Base-by-base conservation (phyloP, 192 early-diverging fungal species). In the Coemansia sp. region DNA sequence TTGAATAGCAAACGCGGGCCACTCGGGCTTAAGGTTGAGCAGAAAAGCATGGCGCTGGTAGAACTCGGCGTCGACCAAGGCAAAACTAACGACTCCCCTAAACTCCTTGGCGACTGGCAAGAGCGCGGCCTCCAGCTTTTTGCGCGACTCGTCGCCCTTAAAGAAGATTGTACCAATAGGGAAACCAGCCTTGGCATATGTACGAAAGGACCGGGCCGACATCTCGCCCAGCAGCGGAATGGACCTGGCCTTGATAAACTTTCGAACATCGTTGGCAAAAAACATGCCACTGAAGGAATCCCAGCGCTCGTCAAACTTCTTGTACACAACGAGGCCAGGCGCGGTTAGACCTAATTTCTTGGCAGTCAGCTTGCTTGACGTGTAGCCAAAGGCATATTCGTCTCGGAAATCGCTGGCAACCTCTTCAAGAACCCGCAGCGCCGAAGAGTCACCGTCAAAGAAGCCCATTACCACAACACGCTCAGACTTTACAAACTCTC, bases 1-100 rank as follows among this genome's bases (percentile, higher is more conserved):
- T 82, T 95, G 93, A 75, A 99, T 89, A 59, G 88, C 96, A 74
- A 99, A 92, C n/a, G 95, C 94, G 49, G 97, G 97, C 93, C 93
- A 99, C 72, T 82, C 47, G 65, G 93, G 86, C 88, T 94, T 90
- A 51, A 99, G 81, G 76, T 90, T 91, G 57, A 98, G 85, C 84
- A 89, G 90, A 59, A 82, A 76, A 44, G 93, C 97, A 71, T 97
- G 96, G 46, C 76, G 87, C 64, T 89, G 90, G 84, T 90, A 98
- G 68, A 93, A 90, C 71, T 55, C 65, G 41, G 92, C 94, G 73
- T 99, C 95, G 66, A 96, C 92, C 82, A 94, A 90, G 63, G 94
- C 94, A 84, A 98, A 89, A 87, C 86, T 90, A 54, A 98, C 60
- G 81, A 94, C 89, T 55, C 93, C 93, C 83, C 92, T 92, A 85